phyloP scores from a whole-genome alignment of 169 alveolate species.

The Plasmodium gaboni region DNA sequence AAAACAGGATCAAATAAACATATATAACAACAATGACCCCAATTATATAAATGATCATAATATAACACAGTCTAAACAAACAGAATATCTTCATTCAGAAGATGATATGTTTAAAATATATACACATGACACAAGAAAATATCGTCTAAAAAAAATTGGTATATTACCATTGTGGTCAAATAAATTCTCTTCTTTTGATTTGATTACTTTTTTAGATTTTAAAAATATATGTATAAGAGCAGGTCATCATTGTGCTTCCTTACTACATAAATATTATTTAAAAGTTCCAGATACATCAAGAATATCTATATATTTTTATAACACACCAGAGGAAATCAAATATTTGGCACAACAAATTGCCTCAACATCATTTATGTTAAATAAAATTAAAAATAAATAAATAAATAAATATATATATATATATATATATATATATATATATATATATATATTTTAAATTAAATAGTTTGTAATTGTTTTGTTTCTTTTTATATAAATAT shows the following conservation, averaged over 20 bases:
- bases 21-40: not conserved
- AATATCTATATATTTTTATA: conserved; percentile 40
- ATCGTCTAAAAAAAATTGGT: conserved; percentile 12
- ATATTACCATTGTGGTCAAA: conserved; percentile 59
- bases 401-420: too few relatives aligned
- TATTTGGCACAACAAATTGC: conserved; percentile 58
- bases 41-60: not conserved
- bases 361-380: conserved; percentile 12
- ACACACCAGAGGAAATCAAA: conserved; percentile 55
- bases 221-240: conserved; percentile 62
- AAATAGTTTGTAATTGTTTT: too few relatives aligned
- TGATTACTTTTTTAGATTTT: conserved; percentile 56
- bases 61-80: not conserved
- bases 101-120: not conserved
- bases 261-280: conserved; percentile 20
- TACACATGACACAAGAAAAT: conserved; percentile 26
- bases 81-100: too few relatives aligned
- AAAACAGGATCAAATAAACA: not conserved
- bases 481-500: too few relatives aligned
- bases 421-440: too few relatives aligned
- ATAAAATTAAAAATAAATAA: not conserved
- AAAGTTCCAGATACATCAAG: conserved; percentile 29
- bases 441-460: too few relatives aligned
- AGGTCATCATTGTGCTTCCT: conserved; percentile 65
- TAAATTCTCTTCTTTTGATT: conserved; percentile 42